Base-by-base conservation (phyloP, 306 rosid species). In the Casuarina glauca region DNA sequence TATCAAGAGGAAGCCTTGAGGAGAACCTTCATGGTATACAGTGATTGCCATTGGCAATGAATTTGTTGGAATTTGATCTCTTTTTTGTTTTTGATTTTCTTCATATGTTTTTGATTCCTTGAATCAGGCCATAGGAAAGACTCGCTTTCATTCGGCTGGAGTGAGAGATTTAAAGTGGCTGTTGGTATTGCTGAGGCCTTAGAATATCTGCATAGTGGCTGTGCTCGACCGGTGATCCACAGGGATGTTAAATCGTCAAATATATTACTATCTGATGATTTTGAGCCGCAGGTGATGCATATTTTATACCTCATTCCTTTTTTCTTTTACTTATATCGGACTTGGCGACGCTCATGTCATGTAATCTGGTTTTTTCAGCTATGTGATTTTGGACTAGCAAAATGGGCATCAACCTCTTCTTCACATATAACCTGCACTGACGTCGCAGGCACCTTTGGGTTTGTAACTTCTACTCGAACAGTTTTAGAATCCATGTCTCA, bases 361-460 rank as follows among this genome's bases (percentile, higher is more conserved):
- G 76, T 15, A 75, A 60, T 76, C 79, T 75, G 51, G 69, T 74
- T 84, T 36, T 52, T 82, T 75, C 89, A 96, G 99, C 93, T 96
- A 36, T 96, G 96, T 82, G 99, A 96, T 88, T 96, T 96, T 79
- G 99, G 99, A 80, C 91, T 96, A 26, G 97, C 99, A 70, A 93
- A 79, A 85, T 91, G 91, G 94, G 94, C 97, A 61, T 84, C 96
- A 66, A 80, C 91, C 70, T 82, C 89, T 4, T 84, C 97, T 26
- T 82, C 97, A 3, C 88, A 93, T 43, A 86, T 93, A 89, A 89
- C 96, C 54, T 95, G 97, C 86, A 88, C 90, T 1, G 97, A 95
- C 74, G 97, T 95, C 91, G 96, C 94, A 49, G 99, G 99, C 81
- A 95, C 99, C 69, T 95, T 95, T 67, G 99, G 99, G 99, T 95